A percentile compares a stretch with the other conserved stretches of the same genome.
phyloP scores from a whole-genome alignment of 306 rosid genomes.

The Boehmeria nivea region DNA sequence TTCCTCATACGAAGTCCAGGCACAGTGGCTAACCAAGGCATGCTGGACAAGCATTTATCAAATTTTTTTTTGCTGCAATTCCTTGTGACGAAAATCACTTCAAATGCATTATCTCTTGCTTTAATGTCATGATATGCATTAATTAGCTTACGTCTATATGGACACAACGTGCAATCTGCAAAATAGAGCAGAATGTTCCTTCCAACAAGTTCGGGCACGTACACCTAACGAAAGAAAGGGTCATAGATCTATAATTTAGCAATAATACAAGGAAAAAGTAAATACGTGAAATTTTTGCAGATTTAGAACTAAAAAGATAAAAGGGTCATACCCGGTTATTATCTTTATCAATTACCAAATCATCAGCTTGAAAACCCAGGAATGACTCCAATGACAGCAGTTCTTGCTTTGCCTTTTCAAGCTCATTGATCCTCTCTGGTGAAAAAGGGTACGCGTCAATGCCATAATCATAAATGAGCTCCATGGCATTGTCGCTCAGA shows the following conservation, averaged over 20 bases:
- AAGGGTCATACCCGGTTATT: slow-evolving; percentile 26
- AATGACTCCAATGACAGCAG: no score
- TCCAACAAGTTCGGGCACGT: no score
- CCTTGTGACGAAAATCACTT: background rate
- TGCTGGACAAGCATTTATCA: background rate
- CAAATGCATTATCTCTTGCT: background rate
- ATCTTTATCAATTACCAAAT: slow-evolving; percentile 4
- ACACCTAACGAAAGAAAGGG: no score
- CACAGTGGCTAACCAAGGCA: background rate
- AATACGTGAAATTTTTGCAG: slow-evolving; percentile 15
- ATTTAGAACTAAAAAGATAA: background rate
- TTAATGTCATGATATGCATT: no score
- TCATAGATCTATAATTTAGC: no score
- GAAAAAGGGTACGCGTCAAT: slow-evolving; percentile 35
- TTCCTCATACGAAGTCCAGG: background rate
- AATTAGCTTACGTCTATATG: no score
- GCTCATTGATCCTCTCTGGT: slow-evolving; percentile 21
- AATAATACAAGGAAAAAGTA: background rate
- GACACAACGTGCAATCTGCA: no score
- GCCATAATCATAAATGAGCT: slow-evolving; percentile 34
- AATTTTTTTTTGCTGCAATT: background rate
- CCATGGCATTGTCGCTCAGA: slow-evolving; percentile 20
- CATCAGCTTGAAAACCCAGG: no score
- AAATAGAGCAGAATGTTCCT: no score
- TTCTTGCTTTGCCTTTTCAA: no score